These are phyloP conservation scores for Cutaneotrichosporon sp. DNA, from an alignment of 1,284 basidiomycete genomes.

Conservation along the genomic window DNA sequence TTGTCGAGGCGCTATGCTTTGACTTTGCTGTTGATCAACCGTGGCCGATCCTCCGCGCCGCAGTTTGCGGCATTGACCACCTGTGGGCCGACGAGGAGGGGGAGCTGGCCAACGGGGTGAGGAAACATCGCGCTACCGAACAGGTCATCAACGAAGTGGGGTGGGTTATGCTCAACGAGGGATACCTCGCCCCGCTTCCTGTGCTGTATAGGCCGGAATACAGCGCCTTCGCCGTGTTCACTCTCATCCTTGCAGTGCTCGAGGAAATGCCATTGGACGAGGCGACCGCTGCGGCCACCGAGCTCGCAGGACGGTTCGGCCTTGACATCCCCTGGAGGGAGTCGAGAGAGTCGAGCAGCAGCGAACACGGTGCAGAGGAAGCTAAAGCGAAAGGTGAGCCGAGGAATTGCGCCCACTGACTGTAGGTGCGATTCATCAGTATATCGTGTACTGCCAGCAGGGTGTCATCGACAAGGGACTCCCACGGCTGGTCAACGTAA, in stretches of 20 bases:
- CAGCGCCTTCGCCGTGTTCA: conserved; percentile 33
- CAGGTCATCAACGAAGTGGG: conserved; percentile 27
- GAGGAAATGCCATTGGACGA: conserved; percentile 26
- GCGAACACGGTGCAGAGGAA: conserved; percentile 26
- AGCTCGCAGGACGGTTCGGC: conserved; percentile 33
- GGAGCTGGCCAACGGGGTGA: conserved; percentile 9
- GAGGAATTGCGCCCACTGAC: conserved; percentile 3
- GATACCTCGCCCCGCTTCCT: conserved; percentile 31
- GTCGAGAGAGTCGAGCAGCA: conserved; percentile 18
- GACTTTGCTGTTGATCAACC: conserved; percentile 83
- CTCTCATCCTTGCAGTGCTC: conserved; percentile 31
- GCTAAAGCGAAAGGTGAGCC: conserved; percentile 30
- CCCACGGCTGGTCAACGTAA: conserved; percentile 12
- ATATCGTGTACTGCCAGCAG: conserved; percentile 19
- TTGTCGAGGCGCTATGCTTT: conserved; percentile 86
- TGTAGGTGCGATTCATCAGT: conserved; percentile 18
- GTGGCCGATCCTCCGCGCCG: conserved; percentile 68
- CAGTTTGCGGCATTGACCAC: conserved; percentile 55
- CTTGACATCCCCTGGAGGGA: conserved; percentile 27
- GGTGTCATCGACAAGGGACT: conserved; percentile 21
- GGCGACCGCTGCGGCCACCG: conserved; percentile 28
- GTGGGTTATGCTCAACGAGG: conserved; percentile 39
- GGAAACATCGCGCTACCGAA: conserved; percentile 28
- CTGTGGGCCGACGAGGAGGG: conserved; percentile 12
- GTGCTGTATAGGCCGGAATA: conserved; percentile 34